Base-by-base conservation (phyloP, 202 grass and related monocot species). In the Schoenoplectus tabernaemontani region DNA sequence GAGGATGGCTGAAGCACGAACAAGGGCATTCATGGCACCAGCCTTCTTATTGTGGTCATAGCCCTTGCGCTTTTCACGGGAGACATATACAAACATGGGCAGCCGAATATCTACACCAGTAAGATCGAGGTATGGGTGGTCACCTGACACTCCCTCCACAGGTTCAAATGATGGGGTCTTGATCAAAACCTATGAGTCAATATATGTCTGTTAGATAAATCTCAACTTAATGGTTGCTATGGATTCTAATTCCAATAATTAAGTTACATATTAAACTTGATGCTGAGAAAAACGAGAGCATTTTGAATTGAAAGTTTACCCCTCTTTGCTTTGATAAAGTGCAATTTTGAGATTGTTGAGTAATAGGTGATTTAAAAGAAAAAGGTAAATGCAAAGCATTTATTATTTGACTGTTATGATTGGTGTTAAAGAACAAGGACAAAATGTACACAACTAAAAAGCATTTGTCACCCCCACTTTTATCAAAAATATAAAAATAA, bases 11-110 rank as follows among this genome's bases (percentile, higher is more conserved):
- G 96, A 99, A 75, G 92, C 90, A 19, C 96, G 87, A 51, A 99
- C 96, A 20, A 99, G 57, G 16, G 96, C 96, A 19, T 96, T 99
- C 96, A 99, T 99, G 64, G 96, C 96, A 12, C 96, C 96, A 17
- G 92, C 96, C 78, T 99, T 99, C 79, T 99, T 99, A 69, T 96
- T 99, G 82, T 99, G 96, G 65, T 99, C 96, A 58, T 99, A 99
- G 23, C 96, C 96, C 6, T 83, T 83, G 28, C 86, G 82, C 78
- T 88, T 88, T 82, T 88, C 86, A 11, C 89, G 83, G 16, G 89
- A 91, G 22, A 88, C 80, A 81, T 91, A 91, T 20, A 84, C 89
- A 53, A 91, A 91, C 89, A 91, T 87, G 10, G 89, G 83, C 26
- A 91, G 63, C 17, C 89, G 85, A 23, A 80, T 77, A 74, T 91